A percentile compares a stretch with the other conserved stretches of the same genome.
Conservation (phyloP, 495 filamentous ascomycete species). For the Cercophora sp. region DNA sequence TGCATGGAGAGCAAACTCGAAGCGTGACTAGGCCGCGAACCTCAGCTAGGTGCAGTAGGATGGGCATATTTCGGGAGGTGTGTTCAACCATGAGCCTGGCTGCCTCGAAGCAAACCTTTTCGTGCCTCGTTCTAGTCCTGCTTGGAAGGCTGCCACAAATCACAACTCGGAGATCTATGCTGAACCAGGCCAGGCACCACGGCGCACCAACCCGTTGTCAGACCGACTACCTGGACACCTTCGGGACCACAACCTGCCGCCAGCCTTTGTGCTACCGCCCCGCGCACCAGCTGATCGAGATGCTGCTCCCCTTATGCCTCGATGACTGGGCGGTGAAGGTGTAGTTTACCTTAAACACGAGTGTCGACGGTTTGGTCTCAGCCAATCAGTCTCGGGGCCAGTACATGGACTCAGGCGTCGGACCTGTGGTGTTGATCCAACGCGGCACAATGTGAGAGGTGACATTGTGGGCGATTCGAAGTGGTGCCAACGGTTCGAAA, state of each 20-base stretch:
- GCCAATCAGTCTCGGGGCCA: slow-evolving; percentile 6
- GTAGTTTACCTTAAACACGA: background rate
- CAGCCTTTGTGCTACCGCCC: slow-evolving; percentile 7
- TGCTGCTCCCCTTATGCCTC: slow-evolving; percentile 10
- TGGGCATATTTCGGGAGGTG: too few relatives aligned
- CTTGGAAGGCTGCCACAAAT: slow-evolving; percentile 7
- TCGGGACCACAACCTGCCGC: slow-evolving; percentile 6
- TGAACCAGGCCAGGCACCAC: background rate
- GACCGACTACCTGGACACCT: slow-evolving; percentile 5
- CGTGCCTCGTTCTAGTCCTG: background rate
- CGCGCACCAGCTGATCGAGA: slow-evolving; percentile 14
- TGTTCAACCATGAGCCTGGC: slow-evolving; percentile 7
- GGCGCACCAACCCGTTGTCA: slow-evolving; percentile 5
- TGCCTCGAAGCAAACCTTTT: background rate
- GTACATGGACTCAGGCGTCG: background rate
- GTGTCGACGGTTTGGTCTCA: background rate
- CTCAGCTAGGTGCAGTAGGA: too few relatives aligned
- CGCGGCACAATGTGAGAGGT: background rate
- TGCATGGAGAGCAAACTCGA: too few relatives aligned
- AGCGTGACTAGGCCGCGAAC: too few relatives aligned
- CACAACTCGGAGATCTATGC: slow-evolving; percentile 5
- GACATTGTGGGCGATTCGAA: too few relatives aligned
- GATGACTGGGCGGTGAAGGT: slow-evolving; percentile 1
- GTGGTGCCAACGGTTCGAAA: too few relatives aligned
- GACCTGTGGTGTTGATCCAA: background rate